Conservation (phyloP, 257 asterid species). For the Solanum lignicaule region DNA sequence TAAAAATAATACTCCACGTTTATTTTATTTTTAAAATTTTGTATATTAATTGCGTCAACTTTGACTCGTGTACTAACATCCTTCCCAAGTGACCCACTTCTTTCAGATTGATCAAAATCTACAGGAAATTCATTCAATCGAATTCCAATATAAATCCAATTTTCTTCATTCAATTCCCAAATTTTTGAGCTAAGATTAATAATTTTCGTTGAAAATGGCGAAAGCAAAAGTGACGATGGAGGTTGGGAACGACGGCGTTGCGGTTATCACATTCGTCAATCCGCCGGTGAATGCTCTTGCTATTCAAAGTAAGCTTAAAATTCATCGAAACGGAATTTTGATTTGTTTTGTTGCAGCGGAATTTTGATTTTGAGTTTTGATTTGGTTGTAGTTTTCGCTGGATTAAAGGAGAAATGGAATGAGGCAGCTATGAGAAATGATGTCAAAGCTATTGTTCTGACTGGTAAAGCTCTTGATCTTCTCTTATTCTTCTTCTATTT, state of each 20-base stretch:
- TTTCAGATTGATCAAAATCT: background rate
- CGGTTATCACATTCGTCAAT: conserved; percentile 56
- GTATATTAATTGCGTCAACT: background rate
- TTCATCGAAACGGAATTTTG: background rate
- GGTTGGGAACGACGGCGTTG: conserved; percentile 88
- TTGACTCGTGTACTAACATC: background rate
- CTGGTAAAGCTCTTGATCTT: conserved; percentile 33
- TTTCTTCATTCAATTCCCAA: background rate
- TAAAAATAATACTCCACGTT: background rate
- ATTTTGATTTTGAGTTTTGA: background rate
- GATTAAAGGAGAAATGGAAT: conserved; percentile 44
- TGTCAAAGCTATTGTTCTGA: conserved; percentile 71
- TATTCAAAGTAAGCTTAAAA: conserved; percentile 35
- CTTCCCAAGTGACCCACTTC: background rate
- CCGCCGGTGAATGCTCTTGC: conserved; percentile 95
- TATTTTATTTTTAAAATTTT: background rate
- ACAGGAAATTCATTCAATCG: background rate
- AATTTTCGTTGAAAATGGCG: conserved; percentile 22
- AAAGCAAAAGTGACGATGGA: conserved; percentile 55
- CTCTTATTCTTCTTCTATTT: background rate
- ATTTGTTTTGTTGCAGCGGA: background rate
- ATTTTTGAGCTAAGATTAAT: background rate
- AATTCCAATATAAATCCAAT: background rate
- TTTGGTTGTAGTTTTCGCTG: conserved; percentile 44
- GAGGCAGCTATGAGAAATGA: conserved; percentile 75